Base-by-base conservation (phyloP, 495 filamentous ascomycete species). In the Aspergillus indologenus region DNA sequence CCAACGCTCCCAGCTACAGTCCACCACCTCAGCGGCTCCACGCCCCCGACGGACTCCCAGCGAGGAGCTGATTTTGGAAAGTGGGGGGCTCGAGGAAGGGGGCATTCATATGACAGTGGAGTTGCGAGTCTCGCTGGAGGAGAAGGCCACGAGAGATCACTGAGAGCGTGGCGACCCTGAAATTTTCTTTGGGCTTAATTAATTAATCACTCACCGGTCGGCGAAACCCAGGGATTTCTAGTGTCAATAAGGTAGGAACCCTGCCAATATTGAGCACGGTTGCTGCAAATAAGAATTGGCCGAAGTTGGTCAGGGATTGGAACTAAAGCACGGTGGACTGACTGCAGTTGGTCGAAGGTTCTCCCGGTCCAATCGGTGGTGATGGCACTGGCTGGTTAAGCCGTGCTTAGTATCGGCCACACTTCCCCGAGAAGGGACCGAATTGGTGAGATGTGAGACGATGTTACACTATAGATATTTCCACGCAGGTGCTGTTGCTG, bases 51-150 rank as follows among this genome's bases (percentile, higher is more conserved):
- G 64, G 29, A 73, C 64, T 17, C 67, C 69, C 17, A 80, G 77
- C 54, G 77, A 79, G 60, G 77, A 80, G 54, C 69, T 78, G n/a
- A 79, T 80, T 50, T 63, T 80, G 44, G 50, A 61, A 0, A 66
- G 61, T 50, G 54, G 57, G 14, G 66, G 26, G 3, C 26, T 9
- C 9, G 26, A 67, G 47, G 68, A 71, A 42, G 66, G 69, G 6
- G 65, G 70, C 3, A 80, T 80, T 48, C 66, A 78, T 46, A 76
- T 76, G 72, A 77, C 75, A 2, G 70, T 79, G n/a, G 77, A 77
- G 50, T 77, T 78, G 49, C 71, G 67, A 15, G 76, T 79, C 1
- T 69, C 65, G 0, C 64, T 73, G 20, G 77, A 79, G 19, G 53
- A 58, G 34, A 49, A 22, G 43, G 11, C 62, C 43, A 57, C 52